A percentile compares a stretch with the other conserved stretches of the same genome.
These are phyloP conservation scores for Filobasidium floriforme DNA, from an alignment of 768 basidiomycete species.

Conservation along the genomic window DNA sequence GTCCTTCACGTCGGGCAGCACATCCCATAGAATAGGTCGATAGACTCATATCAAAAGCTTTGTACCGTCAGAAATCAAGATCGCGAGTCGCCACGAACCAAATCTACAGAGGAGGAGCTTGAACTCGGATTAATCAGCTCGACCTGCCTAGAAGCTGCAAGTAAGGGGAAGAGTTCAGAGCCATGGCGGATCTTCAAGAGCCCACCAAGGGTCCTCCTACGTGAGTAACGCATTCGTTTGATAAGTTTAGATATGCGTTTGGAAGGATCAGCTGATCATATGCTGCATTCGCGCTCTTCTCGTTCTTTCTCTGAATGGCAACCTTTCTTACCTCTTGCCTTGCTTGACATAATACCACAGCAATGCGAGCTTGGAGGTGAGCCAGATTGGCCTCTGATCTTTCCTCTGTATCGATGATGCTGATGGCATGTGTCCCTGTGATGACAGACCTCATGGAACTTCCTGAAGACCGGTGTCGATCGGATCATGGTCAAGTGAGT, in stretches of 20 bases:
- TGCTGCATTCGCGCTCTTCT: no score
- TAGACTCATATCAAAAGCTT: no score
- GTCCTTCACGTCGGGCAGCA: no score
- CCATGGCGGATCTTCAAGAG: neutral
- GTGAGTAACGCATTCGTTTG: neutral
- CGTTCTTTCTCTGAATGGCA: neutral
- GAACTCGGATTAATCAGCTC: neutral
- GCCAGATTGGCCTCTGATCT: neutral
- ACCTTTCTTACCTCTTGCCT: neutral
- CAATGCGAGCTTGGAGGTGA: slow-evolving; percentile 14
- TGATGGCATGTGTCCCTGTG: neutral
- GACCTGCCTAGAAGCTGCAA: neutral
- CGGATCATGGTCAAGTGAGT: slow-evolving; percentile 46
- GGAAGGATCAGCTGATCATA: no score
- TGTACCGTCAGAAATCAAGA: no score
- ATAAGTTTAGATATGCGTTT: neutral
- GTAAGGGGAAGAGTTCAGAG: neutral
- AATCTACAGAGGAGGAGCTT: no score
- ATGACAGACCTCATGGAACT: slow-evolving; percentile 40
- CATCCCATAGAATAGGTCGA: no score
- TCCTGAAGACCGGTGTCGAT: slow-evolving; percentile 51
- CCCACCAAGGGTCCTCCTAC: slow-evolving; percentile 4
- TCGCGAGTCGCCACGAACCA: no score
- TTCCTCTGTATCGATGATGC: neutral
- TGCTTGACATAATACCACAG: neutral